Evolutionary conservation across 768 basidiomycete species (phyloP).

Genomic region (Cantharellus cinnabarinus): DNA sequence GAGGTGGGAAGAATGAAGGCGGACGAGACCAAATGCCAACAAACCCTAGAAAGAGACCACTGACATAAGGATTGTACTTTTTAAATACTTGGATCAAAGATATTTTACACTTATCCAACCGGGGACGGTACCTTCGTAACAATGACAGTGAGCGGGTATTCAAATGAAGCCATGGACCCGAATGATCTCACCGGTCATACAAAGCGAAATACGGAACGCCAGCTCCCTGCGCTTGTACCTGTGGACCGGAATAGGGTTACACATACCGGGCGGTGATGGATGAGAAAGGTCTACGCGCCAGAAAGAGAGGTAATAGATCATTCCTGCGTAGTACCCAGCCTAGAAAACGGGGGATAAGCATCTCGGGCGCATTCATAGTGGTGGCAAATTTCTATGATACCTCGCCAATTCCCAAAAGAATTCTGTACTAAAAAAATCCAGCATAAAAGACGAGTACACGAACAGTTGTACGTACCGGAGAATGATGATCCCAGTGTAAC

Average conservation of each 20-base stretch:
- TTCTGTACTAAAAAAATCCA: conserved; percentile 15
- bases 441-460: neutral
- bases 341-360: neutral
- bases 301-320: conserved; percentile 42
- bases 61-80: neutral
- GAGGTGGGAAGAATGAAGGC: conserved; percentile 27
- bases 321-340: conserved; percentile 31
- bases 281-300: conserved; percentile 25
- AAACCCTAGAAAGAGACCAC: conserved; percentile 21
- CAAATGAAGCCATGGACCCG: neutral
- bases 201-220: conserved; percentile 19
- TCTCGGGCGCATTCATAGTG: neutral
- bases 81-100: neutral
- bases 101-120: neutral
- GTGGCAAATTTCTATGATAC: conserved; percentile 12
- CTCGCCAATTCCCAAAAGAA: conserved; percentile 38
- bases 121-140: neutral
- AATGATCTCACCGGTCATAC: conserved; percentile 33
- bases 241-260: conserved; percentile 10
- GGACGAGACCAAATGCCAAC: conserved; percentile 35
- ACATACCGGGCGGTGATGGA: no score
- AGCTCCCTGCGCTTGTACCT: neutral
- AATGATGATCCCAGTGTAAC: conserved; percentile 28
- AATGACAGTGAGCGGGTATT: neutral
- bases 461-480: conserved; percentile 19